phyloP scores from a whole-genome alignment of 768 basidiomycete genomes.

The Amyloporia xantha region DNA sequence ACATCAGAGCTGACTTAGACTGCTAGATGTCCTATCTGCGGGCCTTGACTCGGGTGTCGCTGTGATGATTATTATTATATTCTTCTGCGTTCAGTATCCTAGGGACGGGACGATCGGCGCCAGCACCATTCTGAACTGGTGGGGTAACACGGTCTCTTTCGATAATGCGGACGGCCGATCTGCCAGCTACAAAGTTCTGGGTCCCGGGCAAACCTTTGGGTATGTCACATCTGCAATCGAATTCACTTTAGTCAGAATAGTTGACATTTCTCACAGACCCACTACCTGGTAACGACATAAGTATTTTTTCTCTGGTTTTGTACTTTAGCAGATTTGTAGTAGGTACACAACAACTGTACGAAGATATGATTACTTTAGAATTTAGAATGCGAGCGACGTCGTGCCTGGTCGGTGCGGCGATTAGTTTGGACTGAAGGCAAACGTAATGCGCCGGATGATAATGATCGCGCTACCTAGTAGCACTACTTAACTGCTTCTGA shows the following conservation, averaged over 20 bases:
- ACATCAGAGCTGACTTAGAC: not conserved
- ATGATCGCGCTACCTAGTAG: too few species aligned
- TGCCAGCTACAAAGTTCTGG: slow-evolving; percentile 13
- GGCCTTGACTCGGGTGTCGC: slow-evolving; percentile 62
- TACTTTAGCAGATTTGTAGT: not conserved
- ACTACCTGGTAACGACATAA: slow-evolving; percentile 11
- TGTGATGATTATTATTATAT: slow-evolving; percentile 21
- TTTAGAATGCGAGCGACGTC: too few species aligned
- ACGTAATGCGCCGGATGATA: too few species aligned
- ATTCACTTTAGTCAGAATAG: not conserved
- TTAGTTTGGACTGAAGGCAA: too few species aligned
- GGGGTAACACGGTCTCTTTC: slow-evolving; percentile 31
- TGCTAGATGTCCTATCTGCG: slow-evolving; percentile 62
- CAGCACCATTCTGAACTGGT: slow-evolving; percentile 29
- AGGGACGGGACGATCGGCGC: slow-evolving; percentile 25
- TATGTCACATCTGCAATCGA: slow-evolving; percentile 12
- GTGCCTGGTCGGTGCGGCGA: too few species aligned
- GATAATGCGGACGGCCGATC: slow-evolving; percentile 27
- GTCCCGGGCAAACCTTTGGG: slow-evolving; percentile 23
- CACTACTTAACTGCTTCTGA: too few species aligned
- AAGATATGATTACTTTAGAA: too few species aligned
- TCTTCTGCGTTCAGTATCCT: slow-evolving; percentile 30
- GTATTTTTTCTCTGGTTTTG: not conserved
- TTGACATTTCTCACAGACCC: not conserved
- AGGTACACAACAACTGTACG: not conserved